Evolutionary conservation across 441 rosid genomes (phyloP).

Genomic region (Theobroma grandiflorum): DNA sequence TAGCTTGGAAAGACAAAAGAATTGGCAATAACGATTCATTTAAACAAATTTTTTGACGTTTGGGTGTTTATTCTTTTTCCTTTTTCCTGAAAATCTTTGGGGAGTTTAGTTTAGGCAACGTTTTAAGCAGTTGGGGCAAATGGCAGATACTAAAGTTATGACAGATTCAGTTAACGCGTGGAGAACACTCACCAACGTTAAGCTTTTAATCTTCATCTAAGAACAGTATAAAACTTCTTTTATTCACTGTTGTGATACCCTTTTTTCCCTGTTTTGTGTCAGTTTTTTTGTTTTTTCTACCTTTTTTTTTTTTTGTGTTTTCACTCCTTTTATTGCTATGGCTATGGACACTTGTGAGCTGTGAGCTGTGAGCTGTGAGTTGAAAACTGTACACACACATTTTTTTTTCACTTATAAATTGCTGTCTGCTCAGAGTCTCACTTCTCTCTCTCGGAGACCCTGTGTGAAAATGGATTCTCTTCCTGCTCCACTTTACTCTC

Average conservation of each 20-base stretch:
- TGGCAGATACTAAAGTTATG: not conserved
- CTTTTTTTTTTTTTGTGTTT: not conserved
- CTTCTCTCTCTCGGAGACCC: slow-evolving; percentile 24
- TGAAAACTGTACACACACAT: slow-evolving; percentile 31
- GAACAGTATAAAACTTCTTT: slow-evolving; percentile 21
- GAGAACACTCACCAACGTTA: slow-evolving; percentile 26
- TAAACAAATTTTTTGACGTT: not conserved
- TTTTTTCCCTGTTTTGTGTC: not conserved
- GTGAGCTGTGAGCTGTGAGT: slow-evolving; percentile 42
- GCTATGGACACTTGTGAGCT: slow-evolving; percentile 54
- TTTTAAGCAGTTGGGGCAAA: not conserved
- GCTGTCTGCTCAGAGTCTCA: slow-evolving; percentile 22
- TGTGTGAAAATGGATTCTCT: slow-evolving; percentile 28
- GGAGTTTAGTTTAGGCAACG: not conserved
- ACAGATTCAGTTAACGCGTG: slow-evolving; percentile 45
- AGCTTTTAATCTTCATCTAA: not conserved
- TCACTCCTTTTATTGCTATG: slow-evolving; percentile 29
- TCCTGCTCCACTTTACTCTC: slow-evolving; percentile 33
- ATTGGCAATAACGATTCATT: not conserved
- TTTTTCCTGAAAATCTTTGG: not conserved
- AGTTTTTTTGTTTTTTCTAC: not conserved
- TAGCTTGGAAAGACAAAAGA: not conserved
- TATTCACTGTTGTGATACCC: slow-evolving; percentile 31
- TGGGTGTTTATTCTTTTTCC: not conserved
- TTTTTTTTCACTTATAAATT: slow-evolving; percentile 27